Evolutionary conservation across 768 basidiomycete species (phyloP), one percentile per base, ranked within the genome.

Genomic region (Suillus placidus): DNA sequence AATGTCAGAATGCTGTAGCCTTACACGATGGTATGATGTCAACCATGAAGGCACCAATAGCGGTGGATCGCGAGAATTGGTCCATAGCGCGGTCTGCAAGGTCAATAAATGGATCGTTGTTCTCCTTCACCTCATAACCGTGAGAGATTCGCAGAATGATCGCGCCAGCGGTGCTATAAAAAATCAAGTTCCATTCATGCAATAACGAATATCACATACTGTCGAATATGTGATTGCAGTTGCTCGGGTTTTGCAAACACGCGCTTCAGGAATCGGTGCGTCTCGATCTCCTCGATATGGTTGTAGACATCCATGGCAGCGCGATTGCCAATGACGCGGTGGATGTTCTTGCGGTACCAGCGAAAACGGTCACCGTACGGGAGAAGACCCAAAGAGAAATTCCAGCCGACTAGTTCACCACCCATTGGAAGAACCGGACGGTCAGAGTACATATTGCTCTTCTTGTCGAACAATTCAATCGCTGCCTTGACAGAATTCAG

Each of bases 391-490:
- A 82, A 66, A 2, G 75, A 69, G 60, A 77, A 52, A 65, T 76
- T 72, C 74, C 76, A 75, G 26, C 74, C 78, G 34, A 76, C 69
- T 16, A 78, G 71, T 56, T 77, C 75, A 42, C 74, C 76, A 63
- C 77, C 76, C 80, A 82, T 81, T 0, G 78, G 75, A 26, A 81
- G 67, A 20, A 76, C 73, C 0, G 88, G 88, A 23, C 88, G 84
- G 69, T 90, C 88, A 34, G 88, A 89, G 73, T 89, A 90, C 47
- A 85, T 81, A 32, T 84, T 78, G 64, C 86, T 86, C 70, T 88
- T 87, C 75, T 87, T 88, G 75, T 90, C 87, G 55, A 90, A 78
- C 77, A 90, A 80, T 58, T 88, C 86, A 66, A 78, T 60, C n/a
- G 86, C 86, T 20, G 78, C 71, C 70, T 81, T 79, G 37, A 79